These are phyloP conservation scores for Oehlia diaphana DNA, from an alignment of 192 early-diverging fungal genomes.

Conservation along the genomic window DNA sequence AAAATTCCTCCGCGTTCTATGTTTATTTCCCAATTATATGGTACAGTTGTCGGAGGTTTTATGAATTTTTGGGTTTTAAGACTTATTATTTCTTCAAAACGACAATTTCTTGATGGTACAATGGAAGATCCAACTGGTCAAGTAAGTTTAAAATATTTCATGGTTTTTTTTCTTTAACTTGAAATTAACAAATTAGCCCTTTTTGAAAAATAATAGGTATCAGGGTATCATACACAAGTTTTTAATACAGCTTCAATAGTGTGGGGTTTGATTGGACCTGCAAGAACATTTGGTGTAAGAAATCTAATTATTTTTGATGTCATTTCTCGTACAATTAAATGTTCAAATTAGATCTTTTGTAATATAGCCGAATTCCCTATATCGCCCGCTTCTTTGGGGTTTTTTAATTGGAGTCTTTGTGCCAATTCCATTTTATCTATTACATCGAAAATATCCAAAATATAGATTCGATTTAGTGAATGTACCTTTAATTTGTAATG, in stretches of 20 bases:
- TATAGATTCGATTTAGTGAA: conserved; percentile 37
- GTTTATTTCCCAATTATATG: conserved; percentile 60
- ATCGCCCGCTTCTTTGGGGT: conserved; percentile 44
- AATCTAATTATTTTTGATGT: background rate
- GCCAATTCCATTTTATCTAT: conserved; percentile 38
- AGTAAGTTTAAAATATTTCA: background rate
- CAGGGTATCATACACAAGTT: conserved; percentile 5
- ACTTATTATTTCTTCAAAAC: conserved; percentile 26
- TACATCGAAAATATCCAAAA: conserved; percentile 44
- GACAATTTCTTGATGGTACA: conserved; percentile 18
- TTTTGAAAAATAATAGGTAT: background rate
- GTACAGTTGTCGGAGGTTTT: conserved; percentile 47
- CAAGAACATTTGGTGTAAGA: conserved; percentile 47
- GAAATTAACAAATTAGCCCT: background rate
- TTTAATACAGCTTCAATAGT: conserved; percentile 53
- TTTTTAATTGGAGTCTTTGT: conserved; percentile 39
- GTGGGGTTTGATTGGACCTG: conserved; percentile 65
- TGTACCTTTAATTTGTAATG: conserved; percentile 18
- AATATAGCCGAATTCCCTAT: conserved; percentile 24
- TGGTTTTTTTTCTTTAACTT: background rate
- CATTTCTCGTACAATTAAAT: background rate
- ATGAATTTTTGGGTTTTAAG: conserved; percentile 38
- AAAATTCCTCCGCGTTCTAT: conserved; percentile 69
- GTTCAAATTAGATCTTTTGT: background rate
- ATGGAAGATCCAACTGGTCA: conserved; percentile 10